Base-by-base conservation (phyloP, 495 filamentous ascomycete genomes). In the Achaetomiella virescens region DNA sequence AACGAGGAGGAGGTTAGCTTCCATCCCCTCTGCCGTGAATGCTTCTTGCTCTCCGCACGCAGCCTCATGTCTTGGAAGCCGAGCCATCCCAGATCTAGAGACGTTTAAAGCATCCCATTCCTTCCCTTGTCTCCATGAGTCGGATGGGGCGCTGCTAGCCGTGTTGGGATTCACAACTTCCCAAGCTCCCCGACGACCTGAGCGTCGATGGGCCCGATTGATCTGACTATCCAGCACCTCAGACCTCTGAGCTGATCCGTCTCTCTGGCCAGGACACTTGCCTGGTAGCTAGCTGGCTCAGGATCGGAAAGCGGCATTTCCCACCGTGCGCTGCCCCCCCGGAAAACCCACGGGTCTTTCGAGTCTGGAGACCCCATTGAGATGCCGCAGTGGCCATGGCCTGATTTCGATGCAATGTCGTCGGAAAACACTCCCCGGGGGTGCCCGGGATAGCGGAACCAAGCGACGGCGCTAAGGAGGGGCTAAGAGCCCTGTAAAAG, bases 361-460 rank as follows among this genome's bases (percentile, higher is more conserved):
- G n/a, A n/a, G 27, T 31, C 27, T 31, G 5, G 27, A 31, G 27
- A 31, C 9, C 27, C 27, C 4, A 31, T 9, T 9, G 9, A 31
- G 27, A 31, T 31, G 5, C 27, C 5, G 22, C 14, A 1, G 15
- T 24, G 17, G 22, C 14, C n/a, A 36, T 52, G 49, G 49, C 17
- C 49, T 52, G 49, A 52, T 41, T 31, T 42, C 6, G 48, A 38
- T 38, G 52, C n/a, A n/a, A n/a, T n/a, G n/a, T n/a, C 24, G 35
- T 11, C 8, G 15, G 31, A 25, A 36, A 14, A 22, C 15, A 24
- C 37, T 22, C 9, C 33, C 18, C 48, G 48, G 21, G 20, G 15
- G 11, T 17, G 36, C 20, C 46, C 52, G 52, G 45, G 35, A 45
- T 10, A 33, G 18, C 54, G 44, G 54, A 56, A 36, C 45, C 43